Evolutionary conservation across 495 filamentous ascomycete species (phyloP).

Genomic region (Lepidopterella palustris): DNA sequence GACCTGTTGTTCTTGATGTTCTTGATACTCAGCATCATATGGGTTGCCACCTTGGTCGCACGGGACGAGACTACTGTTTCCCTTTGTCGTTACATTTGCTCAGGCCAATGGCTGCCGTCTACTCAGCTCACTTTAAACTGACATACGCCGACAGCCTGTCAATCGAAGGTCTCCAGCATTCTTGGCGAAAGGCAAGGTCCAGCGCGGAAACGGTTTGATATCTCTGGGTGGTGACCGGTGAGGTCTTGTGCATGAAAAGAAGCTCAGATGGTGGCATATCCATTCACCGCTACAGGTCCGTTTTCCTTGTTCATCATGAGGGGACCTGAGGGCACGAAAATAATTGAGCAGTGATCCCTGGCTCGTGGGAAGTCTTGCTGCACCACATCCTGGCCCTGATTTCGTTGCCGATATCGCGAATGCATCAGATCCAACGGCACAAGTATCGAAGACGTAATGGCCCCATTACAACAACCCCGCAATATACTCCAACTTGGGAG

Average conservation of each 20-base stretch:
- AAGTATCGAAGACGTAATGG: too few relatives aligned
- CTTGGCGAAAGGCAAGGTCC: not conserved
- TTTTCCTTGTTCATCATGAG: too few relatives aligned
- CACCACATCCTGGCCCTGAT: not conserved
- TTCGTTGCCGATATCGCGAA: not conserved
- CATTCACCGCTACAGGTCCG: too few relatives aligned
- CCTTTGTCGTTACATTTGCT: not conserved
- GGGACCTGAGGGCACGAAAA: not conserved
- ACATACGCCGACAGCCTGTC: not conserved
- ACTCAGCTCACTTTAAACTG: not conserved
- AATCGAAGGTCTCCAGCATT: not conserved
- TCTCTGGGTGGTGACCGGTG: not conserved
- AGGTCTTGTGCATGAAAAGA: not conserved
- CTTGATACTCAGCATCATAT: not conserved
- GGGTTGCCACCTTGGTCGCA: not conserved
- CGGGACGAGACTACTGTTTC: not conserved
- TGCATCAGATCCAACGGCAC: too few relatives aligned
- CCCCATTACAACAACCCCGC: too few relatives aligned
- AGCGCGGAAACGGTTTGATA: not conserved
- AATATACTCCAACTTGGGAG: too few relatives aligned
- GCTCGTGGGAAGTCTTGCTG: not conserved
- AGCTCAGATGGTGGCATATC: too few relatives aligned
- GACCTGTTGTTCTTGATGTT: not conserved
- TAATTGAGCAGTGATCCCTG: not conserved
- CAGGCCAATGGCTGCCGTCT: not conserved